Evolutionary conservation across 805 yeast species (phyloP), one percentile per base, ranked within the genome.

Genomic region (Starmerella kuoi): DNA sequence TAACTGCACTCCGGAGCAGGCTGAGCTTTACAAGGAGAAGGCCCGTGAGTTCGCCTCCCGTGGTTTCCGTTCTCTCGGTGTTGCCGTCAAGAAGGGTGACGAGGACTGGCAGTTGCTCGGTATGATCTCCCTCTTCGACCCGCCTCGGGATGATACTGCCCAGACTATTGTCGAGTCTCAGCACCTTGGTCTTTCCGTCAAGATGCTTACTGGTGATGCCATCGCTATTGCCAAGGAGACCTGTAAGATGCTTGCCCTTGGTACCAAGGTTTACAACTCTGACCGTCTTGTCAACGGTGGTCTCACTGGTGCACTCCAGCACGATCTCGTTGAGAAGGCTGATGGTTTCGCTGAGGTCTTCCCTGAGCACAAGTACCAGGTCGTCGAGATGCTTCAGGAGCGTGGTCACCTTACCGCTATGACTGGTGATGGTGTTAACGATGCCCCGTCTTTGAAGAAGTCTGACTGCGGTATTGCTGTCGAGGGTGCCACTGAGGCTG

Each of bases 391-490:
- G 65, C 76, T 85, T 68, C 95, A 85, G 74, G 75, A 79, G 66
- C 79, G 94, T 76, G 95, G 95, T 70, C 84, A 81, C 79, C 76
- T 85, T 70, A 94, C 86, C 70, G 95, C 95, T 69, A 85, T 85
- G 95, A 85, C 95, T 74, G 95, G 95, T 81, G 95, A 85, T 66
- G 95, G 95, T 83, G 95, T 85, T 65, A 85, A 85, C 74, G 95
- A 85, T 71, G 94, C 95, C 60, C 95, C 95, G 61, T 85, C 95
- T 54, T 76, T 85, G 70, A 85, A 85, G 85, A 85, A 85, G 76
- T 94, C 93, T 61, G 86, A 78, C 64, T 76, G 82, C 60, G 95
- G 95, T 81, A 85, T 85, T 73, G 95, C 95, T 63, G 95, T 85
- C 67, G 94, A 85, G 73, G 95, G 94, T 79, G 87, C 94, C 61